These are phyloP conservation scores for Kodamaea sagamina DNA, from an alignment of 805 yeast genomes.

Conservation along the genomic window DNA sequence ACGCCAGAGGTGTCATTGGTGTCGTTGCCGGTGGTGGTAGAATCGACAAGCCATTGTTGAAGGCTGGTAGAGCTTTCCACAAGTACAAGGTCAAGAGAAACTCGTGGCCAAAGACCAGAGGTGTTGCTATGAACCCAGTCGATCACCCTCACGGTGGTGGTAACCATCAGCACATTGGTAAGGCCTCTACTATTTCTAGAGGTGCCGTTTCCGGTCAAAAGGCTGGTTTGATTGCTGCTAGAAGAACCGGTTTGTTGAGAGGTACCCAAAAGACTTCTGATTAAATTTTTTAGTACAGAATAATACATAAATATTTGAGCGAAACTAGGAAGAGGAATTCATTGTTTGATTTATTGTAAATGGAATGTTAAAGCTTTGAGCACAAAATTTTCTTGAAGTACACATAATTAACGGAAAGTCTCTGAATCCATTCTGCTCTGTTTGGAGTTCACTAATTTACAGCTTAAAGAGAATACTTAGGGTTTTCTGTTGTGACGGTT, in stretches of 20 bases:
- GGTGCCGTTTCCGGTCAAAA: constrained; percentile 99
- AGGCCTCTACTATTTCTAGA: constrained; percentile 98
- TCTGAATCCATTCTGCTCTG: no score
- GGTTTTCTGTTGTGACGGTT: no score
- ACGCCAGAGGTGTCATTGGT: constrained; percentile 99
- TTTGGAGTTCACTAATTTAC: no score
- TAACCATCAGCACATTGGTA: constrained; percentile 99
- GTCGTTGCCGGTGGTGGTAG: constrained; percentile 99
- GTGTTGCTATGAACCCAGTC: constrained; percentile 99
- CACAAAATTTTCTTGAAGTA: no score
- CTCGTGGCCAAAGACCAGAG: constrained; percentile 99
- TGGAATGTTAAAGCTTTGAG: no score
- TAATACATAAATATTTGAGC: constrained; percentile 10
- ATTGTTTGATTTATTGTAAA: not conserved
- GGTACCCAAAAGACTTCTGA: constrained; percentile 90
- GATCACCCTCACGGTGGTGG: constrained; percentile 99
- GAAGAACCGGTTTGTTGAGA: constrained; percentile 99
- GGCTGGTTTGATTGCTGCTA: constrained; percentile 99
- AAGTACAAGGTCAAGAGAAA: constrained; percentile 99
- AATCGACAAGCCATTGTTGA: constrained; percentile 98
- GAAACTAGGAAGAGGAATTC: not conserved
- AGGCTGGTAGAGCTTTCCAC: constrained; percentile 99
- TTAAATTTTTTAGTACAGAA: constrained; percentile 22
- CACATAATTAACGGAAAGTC: no score
- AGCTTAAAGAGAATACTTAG: no score